A percentile compares a stretch with the other conserved stretches of the same genome.
Conservation (phyloP, 257 asterid genomes). For the Knoxia roxburghii region DNA sequence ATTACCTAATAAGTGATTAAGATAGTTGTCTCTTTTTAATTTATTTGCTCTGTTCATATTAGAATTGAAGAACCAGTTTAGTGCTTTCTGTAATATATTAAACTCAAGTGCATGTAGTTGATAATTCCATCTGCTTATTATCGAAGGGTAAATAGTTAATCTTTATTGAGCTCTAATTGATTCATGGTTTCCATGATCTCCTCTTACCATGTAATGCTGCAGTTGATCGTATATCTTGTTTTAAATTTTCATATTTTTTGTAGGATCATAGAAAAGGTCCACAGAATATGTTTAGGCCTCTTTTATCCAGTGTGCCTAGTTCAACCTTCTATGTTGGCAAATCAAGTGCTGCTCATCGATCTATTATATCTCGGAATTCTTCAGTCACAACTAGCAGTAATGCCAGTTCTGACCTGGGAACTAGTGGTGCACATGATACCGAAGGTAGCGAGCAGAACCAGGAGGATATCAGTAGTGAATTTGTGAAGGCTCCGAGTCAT, state of each 20-base stretch:
- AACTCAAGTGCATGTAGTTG: not conserved
- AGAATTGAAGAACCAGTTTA: too few species aligned
- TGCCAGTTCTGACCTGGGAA: constrained; percentile 75
- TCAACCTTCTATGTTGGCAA: constrained; percentile 71
- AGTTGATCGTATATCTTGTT: not conserved
- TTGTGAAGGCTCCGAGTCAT: constrained; percentile 32
- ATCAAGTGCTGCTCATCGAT: constrained; percentile 44
- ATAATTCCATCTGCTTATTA: not conserved
- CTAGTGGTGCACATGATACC: constrained; percentile 55
- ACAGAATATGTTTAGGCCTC: constrained; percentile 94
- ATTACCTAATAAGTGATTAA: not conserved
- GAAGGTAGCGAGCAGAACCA: constrained; percentile 66
- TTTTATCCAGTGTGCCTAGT: constrained; percentile 93
- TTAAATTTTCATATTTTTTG: constrained; percentile 8
- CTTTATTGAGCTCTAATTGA: not conserved
- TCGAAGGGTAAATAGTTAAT: not conserved
- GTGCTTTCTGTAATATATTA: not conserved
- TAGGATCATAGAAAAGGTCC: constrained; percentile 78
- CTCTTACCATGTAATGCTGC: not conserved
- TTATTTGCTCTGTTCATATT: too few species aligned
- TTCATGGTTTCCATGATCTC: not conserved
- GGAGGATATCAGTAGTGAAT: constrained; percentile 49
- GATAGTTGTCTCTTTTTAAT: not conserved
- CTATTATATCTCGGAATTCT: constrained; percentile 65
- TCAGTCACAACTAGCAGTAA: constrained; percentile 84